phyloP scores from a whole-genome alignment of 495 filamentous ascomycete genomes.

The Cairneyella variabilis region DNA sequence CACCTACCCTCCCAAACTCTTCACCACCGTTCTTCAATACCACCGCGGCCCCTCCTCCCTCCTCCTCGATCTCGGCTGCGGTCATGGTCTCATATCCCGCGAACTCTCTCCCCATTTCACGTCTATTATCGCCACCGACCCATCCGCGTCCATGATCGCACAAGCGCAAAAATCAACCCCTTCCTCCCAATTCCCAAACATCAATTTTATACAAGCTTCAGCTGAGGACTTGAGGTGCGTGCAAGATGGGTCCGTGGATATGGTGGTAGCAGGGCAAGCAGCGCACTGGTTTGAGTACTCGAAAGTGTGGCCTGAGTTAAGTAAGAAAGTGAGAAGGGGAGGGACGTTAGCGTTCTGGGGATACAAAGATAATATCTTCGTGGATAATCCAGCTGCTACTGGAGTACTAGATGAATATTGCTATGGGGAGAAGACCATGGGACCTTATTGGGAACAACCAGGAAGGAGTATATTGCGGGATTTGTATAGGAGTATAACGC shows the following conservation, averaged over 20 bases:
- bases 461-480: conserved; percentile 50
- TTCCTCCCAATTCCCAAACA: conserved; percentile 32
- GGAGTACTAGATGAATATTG: conserved; percentile 41
- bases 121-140: conserved; percentile 50
- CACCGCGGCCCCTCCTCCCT: conserved; percentile 38
- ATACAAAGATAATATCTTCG: conserved; percentile 56
- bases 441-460: conserved; percentile 56
- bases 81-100: conserved; percentile 55
- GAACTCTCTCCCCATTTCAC: conserved; percentile 47
- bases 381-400: conserved; percentile 45
- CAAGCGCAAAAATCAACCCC: conserved; percentile 38
- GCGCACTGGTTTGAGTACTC: conserved; percentile 63
- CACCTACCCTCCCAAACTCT: conserved; percentile 53
- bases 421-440: conserved; percentile 48
- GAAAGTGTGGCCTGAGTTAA: conserved; percentile 50
- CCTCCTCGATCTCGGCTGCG: conserved; percentile 58
- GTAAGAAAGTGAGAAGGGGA: conserved; percentile 44
- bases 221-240: conserved; percentile 51
- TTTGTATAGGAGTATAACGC: conserved; percentile 43
- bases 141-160: conserved; percentile 53
- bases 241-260: conserved; percentile 44
- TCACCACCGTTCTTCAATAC: conserved; percentile 50
- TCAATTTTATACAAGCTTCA: conserved; percentile 39
- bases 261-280: conserved; percentile 56
- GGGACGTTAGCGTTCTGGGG: conserved; percentile 61